These are phyloP conservation scores for Periconia sp. DNA, from an alignment of 2,329 filamentous ascomycete species.

Conservation along the genomic window DNA sequence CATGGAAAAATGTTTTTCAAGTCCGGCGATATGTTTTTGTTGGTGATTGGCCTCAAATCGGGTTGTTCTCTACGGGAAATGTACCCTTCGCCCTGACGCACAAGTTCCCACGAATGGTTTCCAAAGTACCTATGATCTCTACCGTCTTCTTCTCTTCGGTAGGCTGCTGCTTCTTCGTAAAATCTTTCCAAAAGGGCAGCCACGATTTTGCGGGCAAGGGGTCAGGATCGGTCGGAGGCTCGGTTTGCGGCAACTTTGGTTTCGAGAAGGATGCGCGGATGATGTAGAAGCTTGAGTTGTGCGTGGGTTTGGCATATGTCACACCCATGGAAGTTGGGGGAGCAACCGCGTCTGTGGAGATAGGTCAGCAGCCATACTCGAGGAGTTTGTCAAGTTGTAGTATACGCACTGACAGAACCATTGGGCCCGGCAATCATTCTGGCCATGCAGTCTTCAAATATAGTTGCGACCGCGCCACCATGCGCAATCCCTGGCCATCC, in stretches of 20 bases:
- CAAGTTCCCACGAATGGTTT: slow-evolving; percentile 57
- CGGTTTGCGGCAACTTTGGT: slow-evolving; percentile 24
- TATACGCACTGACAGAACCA: slow-evolving; percentile 27
- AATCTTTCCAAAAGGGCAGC: slow-evolving; percentile 38
- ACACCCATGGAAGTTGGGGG: slow-evolving; percentile 49
- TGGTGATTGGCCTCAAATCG: not conserved
- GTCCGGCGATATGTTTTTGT: too few relatives aligned
- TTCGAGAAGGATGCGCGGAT: slow-evolving; percentile 52
- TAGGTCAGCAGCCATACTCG: slow-evolving; percentile 1
- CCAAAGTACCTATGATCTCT: slow-evolving; percentile 58
- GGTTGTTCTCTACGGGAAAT: slow-evolving; percentile 14
- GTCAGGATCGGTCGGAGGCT: slow-evolving; percentile 25
- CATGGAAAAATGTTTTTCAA: too few relatives aligned
- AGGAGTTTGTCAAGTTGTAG: not conserved
- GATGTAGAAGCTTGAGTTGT: slow-evolving; percentile 65
- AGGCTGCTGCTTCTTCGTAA: slow-evolving; percentile 49
- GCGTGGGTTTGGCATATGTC: slow-evolving; percentile 63
- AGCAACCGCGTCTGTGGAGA: slow-evolving; percentile 24
- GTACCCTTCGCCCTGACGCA: slow-evolving; percentile 58
- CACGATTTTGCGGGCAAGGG: slow-evolving; percentile 31
- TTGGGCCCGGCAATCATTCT: slow-evolving; percentile 61
- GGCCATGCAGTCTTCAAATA: slow-evolving; percentile 71
- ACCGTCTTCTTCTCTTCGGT: slow-evolving; percentile 20
- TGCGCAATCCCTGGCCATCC: slow-evolving; percentile 75
- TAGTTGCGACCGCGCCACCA: slow-evolving; percentile 68